These are phyloP conservation scores for Termitomyces sp. DNA, from an alignment of 768 basidiomycete genomes.

Conservation along the genomic window DNA sequence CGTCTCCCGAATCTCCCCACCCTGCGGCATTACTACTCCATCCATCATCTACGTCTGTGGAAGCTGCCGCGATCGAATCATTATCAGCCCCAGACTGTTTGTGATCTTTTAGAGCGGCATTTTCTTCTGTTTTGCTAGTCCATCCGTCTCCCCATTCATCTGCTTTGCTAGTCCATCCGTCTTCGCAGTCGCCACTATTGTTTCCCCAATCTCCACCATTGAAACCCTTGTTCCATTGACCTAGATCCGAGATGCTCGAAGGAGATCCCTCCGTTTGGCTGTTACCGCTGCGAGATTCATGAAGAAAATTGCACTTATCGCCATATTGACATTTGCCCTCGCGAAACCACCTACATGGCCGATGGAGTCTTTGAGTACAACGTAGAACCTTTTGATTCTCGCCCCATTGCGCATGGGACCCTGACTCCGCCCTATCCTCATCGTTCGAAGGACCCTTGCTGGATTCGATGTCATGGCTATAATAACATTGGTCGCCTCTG, in stretches of 20 bases:
- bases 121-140: not conserved
- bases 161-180: no score
- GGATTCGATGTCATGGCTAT: constrained; percentile 5
- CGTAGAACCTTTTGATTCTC: not conserved
- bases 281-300: not conserved
- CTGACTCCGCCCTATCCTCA: not conserved
- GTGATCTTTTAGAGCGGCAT: not conserved
- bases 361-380: not conserved
- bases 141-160: no score
- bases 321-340: constrained; percentile 4
- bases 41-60: constrained; percentile 2
- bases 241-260: not conserved
- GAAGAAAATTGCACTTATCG: constrained; percentile 5
- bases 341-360: not conserved
- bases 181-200: not conserved
- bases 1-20: not conserved
- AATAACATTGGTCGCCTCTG: constrained; percentile 8
- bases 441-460: not conserved
- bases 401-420: not conserved
- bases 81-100: not conserved
- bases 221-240: not conserved
- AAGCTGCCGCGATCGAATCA: not conserved
- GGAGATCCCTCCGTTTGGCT: not conserved
- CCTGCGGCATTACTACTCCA: constrained; percentile 4
- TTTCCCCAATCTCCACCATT: constrained; percentile 12